Base-by-base conservation (phyloP, 2,329 filamentous ascomycete genomes). In the Arthrobotrys musiformis region DNA sequence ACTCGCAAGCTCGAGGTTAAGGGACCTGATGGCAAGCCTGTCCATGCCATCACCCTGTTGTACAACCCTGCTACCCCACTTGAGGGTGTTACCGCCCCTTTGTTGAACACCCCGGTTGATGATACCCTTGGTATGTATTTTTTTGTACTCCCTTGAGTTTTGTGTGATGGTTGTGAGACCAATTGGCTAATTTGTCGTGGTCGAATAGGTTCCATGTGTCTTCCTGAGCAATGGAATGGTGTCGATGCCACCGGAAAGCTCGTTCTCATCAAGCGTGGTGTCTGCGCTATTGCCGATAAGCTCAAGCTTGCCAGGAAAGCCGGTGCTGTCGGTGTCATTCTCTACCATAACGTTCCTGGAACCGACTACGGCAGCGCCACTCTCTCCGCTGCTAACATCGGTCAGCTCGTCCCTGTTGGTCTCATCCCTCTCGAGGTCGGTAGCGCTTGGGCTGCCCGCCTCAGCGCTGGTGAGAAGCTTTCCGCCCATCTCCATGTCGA, bases 301-400 rank as follows among this genome's bases (percentile, higher is more conserved):
- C 82, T 86, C 33, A 84, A 83, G 80, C 81, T 86, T 3, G 85
- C 85, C 28, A 84, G 82, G 80, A 81, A 83, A 7, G 81, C 84
- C 8, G 85, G 85, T 46, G 86, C 85, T 83, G 8, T 84, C 48
- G 87, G 85, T 33, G 80, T 82, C 15, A 82, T 68, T 83, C 84
- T 42, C 83, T 84, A 8, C 88, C 88, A 42, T 84, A 86, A 0
- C 85, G 88, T 1, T 85, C 85, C 37, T 83, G 89, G 87, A n/a
- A 85, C 91, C 73, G 85, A 84, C 70, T 84, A 86, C 75, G 85
- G 85, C 30, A 85, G 86, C 15, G 81, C 80, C 26, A 80, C 81
- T 48, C 60, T 79, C 17, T 61, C 61, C 15, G 68, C 72, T n/a
- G 67, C 56, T 22, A 78, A 75, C 22, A 70, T 73, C 28, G 72